These are phyloP conservation scores for Neurospora sp. DNA, from an alignment of 495 filamentous ascomycete species.

Conservation along the genomic window DNA sequence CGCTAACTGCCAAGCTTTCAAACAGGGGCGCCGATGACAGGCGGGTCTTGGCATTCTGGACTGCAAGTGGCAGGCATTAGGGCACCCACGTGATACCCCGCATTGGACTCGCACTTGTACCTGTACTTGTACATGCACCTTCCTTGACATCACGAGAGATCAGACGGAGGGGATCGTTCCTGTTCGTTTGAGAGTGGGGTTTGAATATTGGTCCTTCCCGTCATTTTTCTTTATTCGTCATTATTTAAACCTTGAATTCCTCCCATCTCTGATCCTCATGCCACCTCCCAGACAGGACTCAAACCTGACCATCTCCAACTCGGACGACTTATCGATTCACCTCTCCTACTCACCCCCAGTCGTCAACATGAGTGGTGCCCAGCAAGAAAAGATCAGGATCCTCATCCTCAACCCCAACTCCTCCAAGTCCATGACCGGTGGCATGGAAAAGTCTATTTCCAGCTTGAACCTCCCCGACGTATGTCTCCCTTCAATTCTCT, in stretches of 20 bases:
- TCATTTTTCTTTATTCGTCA: background rate
- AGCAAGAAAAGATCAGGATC: constrained; percentile 36
- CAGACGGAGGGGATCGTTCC: background rate
- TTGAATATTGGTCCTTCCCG: background rate
- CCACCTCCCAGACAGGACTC: background rate
- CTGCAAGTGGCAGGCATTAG: background rate
- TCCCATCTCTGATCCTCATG: background rate
- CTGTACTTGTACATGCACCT: background rate
- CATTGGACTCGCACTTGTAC: constrained; percentile 5
- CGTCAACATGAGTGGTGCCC: constrained; percentile 20
- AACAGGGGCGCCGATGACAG: constrained; percentile 1
- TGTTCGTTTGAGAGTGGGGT: background rate
- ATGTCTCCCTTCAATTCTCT: background rate
- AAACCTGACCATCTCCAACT: background rate
- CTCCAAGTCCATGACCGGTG: constrained; percentile 68
- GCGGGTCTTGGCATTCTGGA: constrained; percentile 1
- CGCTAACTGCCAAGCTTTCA: background rate
- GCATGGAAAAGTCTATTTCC: constrained; percentile 54
- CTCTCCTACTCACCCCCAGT: background rate
- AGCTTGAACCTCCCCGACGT: constrained; percentile 40
- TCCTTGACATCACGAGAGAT: background rate
- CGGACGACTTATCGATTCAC: background rate
- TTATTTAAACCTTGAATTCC: background rate
- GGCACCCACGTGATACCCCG: constrained; percentile 28
- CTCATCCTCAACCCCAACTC: constrained; percentile 91